Evolutionary conservation across 306 rosid genomes (phyloP).

Genomic region (Dicorynia guianensis): DNA sequence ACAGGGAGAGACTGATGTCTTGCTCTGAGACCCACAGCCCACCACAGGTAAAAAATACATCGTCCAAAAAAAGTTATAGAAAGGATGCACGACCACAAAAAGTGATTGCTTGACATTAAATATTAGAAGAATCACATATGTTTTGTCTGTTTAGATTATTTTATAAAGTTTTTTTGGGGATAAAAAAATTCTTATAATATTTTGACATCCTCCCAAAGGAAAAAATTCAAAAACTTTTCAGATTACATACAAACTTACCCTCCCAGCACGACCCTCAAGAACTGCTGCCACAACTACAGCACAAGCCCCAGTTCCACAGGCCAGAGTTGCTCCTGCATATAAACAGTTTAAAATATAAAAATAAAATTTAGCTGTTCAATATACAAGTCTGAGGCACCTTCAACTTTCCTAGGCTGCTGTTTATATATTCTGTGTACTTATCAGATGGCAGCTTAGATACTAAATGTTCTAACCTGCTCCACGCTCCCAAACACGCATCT

Average conservation of each 20-base stretch:
- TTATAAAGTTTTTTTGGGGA: no score
- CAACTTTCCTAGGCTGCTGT: not conserved
- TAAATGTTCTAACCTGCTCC: conserved; percentile 81
- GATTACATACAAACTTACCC: conserved; percentile 60
- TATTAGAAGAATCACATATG: conserved; percentile 2
- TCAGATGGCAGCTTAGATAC: conserved; percentile 14
- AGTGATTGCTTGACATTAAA: not conserved
- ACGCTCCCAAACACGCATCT: conserved; percentile 99
- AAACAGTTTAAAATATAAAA: not conserved
- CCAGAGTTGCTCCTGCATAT: conserved; percentile 84
- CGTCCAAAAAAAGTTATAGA: not conserved
- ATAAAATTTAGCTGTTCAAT: not conserved
- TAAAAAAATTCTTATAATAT: not conserved
- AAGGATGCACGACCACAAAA: conserved; percentile 10
- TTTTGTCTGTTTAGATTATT: conserved; percentile 5
- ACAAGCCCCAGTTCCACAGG: conserved; percentile 99
- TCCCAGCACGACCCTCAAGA: conserved; percentile 88
- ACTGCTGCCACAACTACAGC: conserved; percentile 91
- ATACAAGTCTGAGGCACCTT: conserved; percentile 16
- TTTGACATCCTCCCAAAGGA: not conserved
- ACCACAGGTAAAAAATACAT: not conserved
- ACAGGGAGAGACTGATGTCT: not conserved
- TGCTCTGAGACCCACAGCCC: not conserved
- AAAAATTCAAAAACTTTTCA: conserved; percentile 5
- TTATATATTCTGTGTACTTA: not conserved